These are phyloP conservation scores for Chrysosporium keratinophilum DNA, from an alignment of 2,329 filamentous ascomycete species.

Conservation along the genomic window DNA sequence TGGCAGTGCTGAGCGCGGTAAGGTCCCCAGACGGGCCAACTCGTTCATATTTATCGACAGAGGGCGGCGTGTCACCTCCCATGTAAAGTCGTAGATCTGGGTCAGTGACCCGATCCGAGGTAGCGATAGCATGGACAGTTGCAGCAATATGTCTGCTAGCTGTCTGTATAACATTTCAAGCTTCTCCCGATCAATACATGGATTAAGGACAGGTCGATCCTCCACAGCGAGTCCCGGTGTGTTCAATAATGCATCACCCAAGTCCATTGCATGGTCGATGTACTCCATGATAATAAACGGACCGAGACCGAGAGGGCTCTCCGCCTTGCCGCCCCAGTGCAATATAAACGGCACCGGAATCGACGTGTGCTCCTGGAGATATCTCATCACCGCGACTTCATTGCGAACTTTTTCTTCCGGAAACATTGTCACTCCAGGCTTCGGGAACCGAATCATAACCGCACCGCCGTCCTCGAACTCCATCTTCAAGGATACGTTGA, in stretches of 20 bases:
- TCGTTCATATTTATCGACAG: conserved; percentile 38
- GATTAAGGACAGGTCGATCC: conserved; percentile 27
- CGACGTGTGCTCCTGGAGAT: conserved; percentile 15
- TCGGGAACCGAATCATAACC: conserved; percentile 19
- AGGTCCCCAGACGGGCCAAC: conserved; percentile 21
- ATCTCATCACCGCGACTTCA: conserved; percentile 18
- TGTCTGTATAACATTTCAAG: conserved; percentile 32
- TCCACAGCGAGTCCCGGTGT: conserved; percentile 18
- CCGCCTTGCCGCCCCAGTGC: conserved; percentile 19
- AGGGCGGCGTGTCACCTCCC: conserved; percentile 27
- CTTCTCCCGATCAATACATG: conserved; percentile 25
- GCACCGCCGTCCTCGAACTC: conserved; percentile 10
- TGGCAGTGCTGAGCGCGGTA: conserved; percentile 17
- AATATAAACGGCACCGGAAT: conserved; percentile 17
- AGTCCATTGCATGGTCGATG: conserved; percentile 19
- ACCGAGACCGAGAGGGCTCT: conserved; percentile 18
- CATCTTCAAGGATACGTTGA: conserved; percentile 21
- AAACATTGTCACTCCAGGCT: conserved; percentile 18
- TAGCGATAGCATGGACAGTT: conserved; percentile 30
- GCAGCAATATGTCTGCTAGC: conserved; percentile 34
- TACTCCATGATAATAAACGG: conserved; percentile 32
- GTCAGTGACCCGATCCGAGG: conserved; percentile 33
- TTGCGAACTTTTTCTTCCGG: conserved; percentile 20
- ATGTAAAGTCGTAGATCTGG: conserved; percentile 19
- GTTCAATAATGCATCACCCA: conserved; percentile 20